A percentile compares a stretch with the other conserved stretches of the same genome.
Conservation (phyloP, 1,284 basidiomycete species). For the Cryptococcus maquisensis region DNA sequence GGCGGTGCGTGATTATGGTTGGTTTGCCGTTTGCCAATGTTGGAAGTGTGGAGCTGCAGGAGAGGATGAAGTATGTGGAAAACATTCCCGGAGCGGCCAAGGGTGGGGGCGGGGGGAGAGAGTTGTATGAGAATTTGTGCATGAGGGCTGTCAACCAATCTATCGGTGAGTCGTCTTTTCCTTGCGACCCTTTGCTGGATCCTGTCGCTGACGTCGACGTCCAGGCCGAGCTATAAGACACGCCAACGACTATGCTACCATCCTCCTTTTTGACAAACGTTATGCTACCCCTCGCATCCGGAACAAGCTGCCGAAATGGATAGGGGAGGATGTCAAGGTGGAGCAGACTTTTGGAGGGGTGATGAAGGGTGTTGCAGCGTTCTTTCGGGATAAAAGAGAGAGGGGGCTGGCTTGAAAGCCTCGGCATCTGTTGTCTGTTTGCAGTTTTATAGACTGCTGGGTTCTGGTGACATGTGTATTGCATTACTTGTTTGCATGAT, state of each 20-base stretch:
- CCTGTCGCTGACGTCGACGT: slow-evolving; percentile 3
- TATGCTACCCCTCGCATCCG: slow-evolving; percentile 66
- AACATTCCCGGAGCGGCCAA: slow-evolving; percentile 52
- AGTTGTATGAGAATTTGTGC: slow-evolving; percentile 87
- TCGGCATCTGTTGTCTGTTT: neutral
- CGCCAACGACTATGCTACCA: slow-evolving; percentile 75
- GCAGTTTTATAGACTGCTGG: neutral
- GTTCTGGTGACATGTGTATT: neutral
- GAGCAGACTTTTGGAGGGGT: slow-evolving; percentile 69
- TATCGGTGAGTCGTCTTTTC: slow-evolving; percentile 61
- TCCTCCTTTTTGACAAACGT: slow-evolving; percentile 74
- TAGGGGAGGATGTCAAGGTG: slow-evolving; percentile 61
- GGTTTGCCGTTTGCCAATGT: slow-evolving; percentile 93
- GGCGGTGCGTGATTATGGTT: slow-evolving; percentile 80
- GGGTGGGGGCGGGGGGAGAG: slow-evolving; percentile 62
- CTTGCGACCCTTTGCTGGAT: neutral
- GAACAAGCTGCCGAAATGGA: slow-evolving; percentile 81
- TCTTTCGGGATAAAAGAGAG: slow-evolving; percentile 56
- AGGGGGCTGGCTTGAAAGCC: slow-evolving; percentile 4
- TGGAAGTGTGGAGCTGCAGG: slow-evolving; percentile 81
- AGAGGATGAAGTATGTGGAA: slow-evolving; percentile 81
- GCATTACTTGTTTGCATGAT: too few species aligned
- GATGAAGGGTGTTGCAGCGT: slow-evolving; percentile 64
- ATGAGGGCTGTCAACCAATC: slow-evolving; percentile 97
- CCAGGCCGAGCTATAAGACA: slow-evolving; percentile 85